Base-by-base conservation (phyloP, 176 grass and related monocot genomes). In the Melocanna baccifera region DNA sequence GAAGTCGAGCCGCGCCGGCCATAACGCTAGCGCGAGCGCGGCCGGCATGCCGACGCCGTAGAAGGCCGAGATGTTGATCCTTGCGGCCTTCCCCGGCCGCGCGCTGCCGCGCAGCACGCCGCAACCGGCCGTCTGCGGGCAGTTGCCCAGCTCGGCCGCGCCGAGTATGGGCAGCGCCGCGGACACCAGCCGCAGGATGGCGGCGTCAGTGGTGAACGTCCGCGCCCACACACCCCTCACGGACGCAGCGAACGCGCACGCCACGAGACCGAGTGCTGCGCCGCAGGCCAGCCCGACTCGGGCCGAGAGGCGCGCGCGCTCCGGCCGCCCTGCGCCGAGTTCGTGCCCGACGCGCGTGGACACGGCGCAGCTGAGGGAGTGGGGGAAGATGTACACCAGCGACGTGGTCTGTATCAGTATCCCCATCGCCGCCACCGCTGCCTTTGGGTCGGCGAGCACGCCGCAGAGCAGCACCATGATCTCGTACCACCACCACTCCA, bases 401-500 rank as follows among this genome's bases (percentile, higher is more conserved):
- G 95, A 93, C 20, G 95, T 97, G 81, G 91, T 97, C 88, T 97
- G 95, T 45, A 97, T 97, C 22, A 97, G 78, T 37, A 97, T 86
- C 18, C 95, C 95, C 84, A 97, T 94, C 3, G 92, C 83, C 0
- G 95, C 95, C 53, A 97, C 88, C 59, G 90, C 92, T 51, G 87
- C 82, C 56, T 93, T 93, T 1, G 95, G 95, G 22, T 97, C 83
- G 34, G 79, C 67, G 58, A 97, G 90, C 65, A 94, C 55, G 51
- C 95, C 95, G 57, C 92, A 97, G 55, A 97, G 87, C 29, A 97
- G 75, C 56, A 97, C 88, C 95, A 97, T 93, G 82, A 97, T 91
- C 92, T 97, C 95, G 88, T 97, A 97, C 95, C 95, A 97, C 95
- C 95, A 97, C 95, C 95, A 97, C 75, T 97, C 95, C 26, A 94